phyloP scores from a whole-genome alignment of 495 filamentous ascomycete genomes.

The Aspergillus sclerotioniger region DNA sequence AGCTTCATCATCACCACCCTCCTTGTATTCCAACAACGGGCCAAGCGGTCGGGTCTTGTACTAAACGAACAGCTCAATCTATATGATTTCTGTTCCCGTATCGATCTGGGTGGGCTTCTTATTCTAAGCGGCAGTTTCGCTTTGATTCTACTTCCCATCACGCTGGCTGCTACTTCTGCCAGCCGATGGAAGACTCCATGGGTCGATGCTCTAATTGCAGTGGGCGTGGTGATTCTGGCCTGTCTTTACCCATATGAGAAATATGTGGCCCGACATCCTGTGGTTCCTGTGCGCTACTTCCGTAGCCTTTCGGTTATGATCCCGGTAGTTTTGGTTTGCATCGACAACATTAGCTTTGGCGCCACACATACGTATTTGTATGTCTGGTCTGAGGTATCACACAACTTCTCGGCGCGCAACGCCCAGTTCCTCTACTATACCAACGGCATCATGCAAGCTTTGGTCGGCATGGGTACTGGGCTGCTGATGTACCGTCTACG shows the following conservation, averaged over 20 bases:
- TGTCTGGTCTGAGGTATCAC: constrained; percentile 44
- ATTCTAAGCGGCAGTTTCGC: constrained; percentile 39
- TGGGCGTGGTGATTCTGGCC: constrained; percentile 35
- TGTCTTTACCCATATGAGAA: constrained; percentile 45
- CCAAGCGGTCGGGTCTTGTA: constrained; percentile 33
- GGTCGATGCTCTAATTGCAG: constrained; percentile 40
- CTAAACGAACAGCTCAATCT: constrained; percentile 30
- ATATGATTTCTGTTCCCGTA: constrained; percentile 45
- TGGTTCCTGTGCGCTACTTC: constrained; percentile 46
- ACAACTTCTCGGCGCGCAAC: constrained; percentile 36
- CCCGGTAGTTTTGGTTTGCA: constrained; percentile 34
- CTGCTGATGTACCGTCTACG: constrained; percentile 41
- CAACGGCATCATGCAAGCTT: constrained; percentile 44
- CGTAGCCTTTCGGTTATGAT: constrained; percentile 38
- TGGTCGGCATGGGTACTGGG: constrained; percentile 41
- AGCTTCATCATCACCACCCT: constrained; percentile 47
- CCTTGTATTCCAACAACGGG: constrained; percentile 39
- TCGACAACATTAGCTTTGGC: constrained; percentile 42
- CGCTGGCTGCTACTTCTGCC: constrained; percentile 36
- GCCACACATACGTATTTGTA: constrained; percentile 48
- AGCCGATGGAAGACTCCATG: constrained; percentile 43
- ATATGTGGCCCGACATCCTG: constrained; percentile 39
- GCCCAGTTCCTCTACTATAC: constrained; percentile 46
- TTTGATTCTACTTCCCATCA: constrained; percentile 39
- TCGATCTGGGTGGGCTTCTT: constrained; percentile 44